Evolutionary conservation across 331 rosid genomes (phyloP), one percentile per base, ranked within the genome.

Genomic region (Pyracantha coccinea): DNA sequence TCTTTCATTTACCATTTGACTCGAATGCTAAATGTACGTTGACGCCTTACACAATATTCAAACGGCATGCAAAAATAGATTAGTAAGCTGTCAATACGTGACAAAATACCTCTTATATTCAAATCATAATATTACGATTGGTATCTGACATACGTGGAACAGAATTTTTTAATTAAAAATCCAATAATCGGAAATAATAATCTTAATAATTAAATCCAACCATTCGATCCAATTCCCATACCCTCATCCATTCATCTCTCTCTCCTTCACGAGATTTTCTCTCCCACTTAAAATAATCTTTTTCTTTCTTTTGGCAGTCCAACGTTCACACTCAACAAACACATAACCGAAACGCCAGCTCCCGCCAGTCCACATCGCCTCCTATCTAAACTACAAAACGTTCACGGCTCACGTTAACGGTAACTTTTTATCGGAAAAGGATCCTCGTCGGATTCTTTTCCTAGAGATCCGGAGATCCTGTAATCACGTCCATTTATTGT

Each of bases 11-110:
- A 2, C 4, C 0, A 38, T 38, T 38, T 38, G 13, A 38, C 45
- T 38, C 0, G 1, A 38, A 38, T 10, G 13, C 13, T 38, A 38
- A 9, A 38, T 9, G 1, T 9, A 10, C 44, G 0, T 35, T 35
- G 44, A 38, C 0, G 4, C 55, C 20, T 50, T 6, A 6, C 7
- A 6, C 8, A 0, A 2, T 50, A 50, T 0, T 9, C 45, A 50
- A 0, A 50, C 0, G 0, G n/a, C n/a, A 6, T 16, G 0, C 7
- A 17, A 7, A 16, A 0, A 17, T 2, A 2, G 0, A 50, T 1
- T 50, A 50, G 9, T 50, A 16, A 6, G 4, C 20, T 50, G 6
- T 16, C 1, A 16, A 47, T 47, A 2, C 6, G 15, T 47, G 3
- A 47, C 8, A 17, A 47, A 6, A 47, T 47, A 15, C 3, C n/a